Evolutionary conservation across 2,329 filamentous ascomycete genomes (phyloP).

Genomic region (Aspergillus sp.): DNA sequence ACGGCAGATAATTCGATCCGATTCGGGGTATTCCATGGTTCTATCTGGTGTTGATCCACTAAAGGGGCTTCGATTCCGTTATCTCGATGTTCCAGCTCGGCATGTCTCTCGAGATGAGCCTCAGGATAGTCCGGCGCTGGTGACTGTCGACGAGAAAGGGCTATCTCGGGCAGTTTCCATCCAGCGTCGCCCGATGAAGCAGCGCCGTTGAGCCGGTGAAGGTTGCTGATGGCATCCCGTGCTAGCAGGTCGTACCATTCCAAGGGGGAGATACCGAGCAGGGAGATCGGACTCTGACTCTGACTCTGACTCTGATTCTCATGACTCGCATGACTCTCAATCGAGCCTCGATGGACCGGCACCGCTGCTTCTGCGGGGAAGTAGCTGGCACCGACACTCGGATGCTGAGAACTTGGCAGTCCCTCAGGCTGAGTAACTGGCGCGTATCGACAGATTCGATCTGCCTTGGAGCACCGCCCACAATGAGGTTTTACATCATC

Average conservation of each 20-base stretch:
- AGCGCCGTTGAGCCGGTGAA: constrained; percentile 11
- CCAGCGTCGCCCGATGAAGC: constrained; percentile 10
- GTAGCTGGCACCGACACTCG: neutral
- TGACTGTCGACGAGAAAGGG: constrained; percentile 5
- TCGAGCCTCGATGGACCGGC: neutral
- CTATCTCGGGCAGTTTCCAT: neutral
- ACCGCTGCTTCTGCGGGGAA: neutral
- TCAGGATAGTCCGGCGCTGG: constrained; percentile 2
- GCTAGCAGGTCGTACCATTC: constrained; percentile 18
- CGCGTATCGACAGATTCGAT: neutral
- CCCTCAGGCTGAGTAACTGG: neutral
- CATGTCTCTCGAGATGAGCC: constrained; percentile 7
- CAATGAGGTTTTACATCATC: constrained; percentile 5
- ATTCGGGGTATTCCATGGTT: constrained; percentile 10
- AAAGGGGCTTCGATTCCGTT: neutral
- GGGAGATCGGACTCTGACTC: constrained; percentile 2
- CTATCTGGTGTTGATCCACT: constrained; percentile 1
- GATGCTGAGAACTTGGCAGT: neutral
- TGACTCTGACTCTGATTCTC: neutral
- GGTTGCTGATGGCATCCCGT: constrained; percentile 15
- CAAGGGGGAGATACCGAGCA: constrained; percentile 2
- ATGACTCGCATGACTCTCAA: neutral
- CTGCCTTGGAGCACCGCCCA: neutral
- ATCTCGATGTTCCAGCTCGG: neutral
- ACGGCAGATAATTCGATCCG: constrained; percentile 4